Conservation (phyloP, 768 basidiomycete genomes). For the Xerocomus spinulosus region DNA sequence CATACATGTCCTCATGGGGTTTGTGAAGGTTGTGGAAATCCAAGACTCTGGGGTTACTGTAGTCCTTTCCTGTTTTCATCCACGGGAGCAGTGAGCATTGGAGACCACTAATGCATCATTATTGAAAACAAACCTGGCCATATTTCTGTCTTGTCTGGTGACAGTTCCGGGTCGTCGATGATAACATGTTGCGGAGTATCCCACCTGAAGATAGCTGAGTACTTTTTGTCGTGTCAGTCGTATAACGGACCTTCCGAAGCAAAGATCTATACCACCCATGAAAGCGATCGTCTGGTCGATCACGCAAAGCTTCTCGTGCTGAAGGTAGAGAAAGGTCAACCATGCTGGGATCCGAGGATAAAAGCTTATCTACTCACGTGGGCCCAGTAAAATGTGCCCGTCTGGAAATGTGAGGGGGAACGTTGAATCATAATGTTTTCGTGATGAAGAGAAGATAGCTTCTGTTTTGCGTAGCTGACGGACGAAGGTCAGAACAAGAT, state of each 20-base stretch:
- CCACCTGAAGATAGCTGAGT: constrained; percentile 53
- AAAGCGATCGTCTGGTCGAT: constrained; percentile 97
- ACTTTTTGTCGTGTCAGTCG: background rate
- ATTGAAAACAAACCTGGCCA: constrained; percentile 68
- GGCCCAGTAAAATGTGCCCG: constrained; percentile 98
- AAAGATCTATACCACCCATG: constrained; percentile 95
- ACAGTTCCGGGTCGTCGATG: constrained; percentile 73
- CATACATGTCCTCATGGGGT: constrained; percentile 94
- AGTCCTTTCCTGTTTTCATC: constrained; percentile 73
- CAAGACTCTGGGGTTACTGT: constrained; percentile 80
- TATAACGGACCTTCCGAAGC: constrained; percentile 67
- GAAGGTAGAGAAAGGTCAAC: background rate
- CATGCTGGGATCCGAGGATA: background rate
- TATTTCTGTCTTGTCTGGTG: constrained; percentile 58
- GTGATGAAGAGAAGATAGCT: constrained; percentile 70
- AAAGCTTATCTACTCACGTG: constrained; percentile 55
- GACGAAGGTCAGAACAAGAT: constrained; percentile 6
- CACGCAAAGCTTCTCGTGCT: constrained; percentile 98
- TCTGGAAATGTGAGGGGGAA: constrained; percentile 95
- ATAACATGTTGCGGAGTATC: constrained; percentile 94
- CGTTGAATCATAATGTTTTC: constrained; percentile 95
- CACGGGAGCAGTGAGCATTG: background rate
- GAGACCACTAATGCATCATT: background rate
- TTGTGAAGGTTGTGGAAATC: constrained; percentile 88
- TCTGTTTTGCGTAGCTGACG: constrained; percentile 79